Evolutionary conservation across 2,329 filamentous ascomycete genomes (phyloP).

Genomic region (Paecilomyces sp.): DNA sequence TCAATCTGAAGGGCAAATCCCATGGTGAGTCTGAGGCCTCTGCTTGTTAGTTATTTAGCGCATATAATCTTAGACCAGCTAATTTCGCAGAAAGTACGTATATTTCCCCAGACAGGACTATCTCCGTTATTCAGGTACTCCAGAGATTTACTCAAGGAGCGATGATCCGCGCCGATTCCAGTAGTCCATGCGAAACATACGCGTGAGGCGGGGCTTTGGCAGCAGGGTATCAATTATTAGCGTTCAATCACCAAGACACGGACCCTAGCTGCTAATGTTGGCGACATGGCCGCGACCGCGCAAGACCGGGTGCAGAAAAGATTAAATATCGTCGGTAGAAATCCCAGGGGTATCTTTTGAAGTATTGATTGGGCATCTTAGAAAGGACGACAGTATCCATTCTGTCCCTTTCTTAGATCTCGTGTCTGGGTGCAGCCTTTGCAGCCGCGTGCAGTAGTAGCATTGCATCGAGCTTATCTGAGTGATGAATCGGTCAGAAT

Average conservation of each 20-base stretch:
- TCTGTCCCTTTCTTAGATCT: no score
- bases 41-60: background rate
- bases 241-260: background rate
- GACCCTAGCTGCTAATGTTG: background rate
- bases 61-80: background rate
- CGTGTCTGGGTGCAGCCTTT: background rate
- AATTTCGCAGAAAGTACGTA: background rate
- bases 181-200: background rate
- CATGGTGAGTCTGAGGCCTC: background rate
- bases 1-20: background rate
- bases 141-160: background rate
- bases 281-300: background rate
- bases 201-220: background rate
- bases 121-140: background rate
- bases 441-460: background rate
- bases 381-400: no score
- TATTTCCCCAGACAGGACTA: background rate
- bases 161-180: background rate
- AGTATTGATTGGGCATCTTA: no score
- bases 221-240: background rate
- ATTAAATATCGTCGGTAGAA: background rate
- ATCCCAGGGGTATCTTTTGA: no score
- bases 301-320: background rate
- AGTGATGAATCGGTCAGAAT: no score
- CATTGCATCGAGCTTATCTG: background rate